Evolutionary conservation across 2,329 filamentous ascomycete species (phyloP), one percentile per base, ranked within the genome.

Genomic region (Juglanconis juglandina): DNA sequence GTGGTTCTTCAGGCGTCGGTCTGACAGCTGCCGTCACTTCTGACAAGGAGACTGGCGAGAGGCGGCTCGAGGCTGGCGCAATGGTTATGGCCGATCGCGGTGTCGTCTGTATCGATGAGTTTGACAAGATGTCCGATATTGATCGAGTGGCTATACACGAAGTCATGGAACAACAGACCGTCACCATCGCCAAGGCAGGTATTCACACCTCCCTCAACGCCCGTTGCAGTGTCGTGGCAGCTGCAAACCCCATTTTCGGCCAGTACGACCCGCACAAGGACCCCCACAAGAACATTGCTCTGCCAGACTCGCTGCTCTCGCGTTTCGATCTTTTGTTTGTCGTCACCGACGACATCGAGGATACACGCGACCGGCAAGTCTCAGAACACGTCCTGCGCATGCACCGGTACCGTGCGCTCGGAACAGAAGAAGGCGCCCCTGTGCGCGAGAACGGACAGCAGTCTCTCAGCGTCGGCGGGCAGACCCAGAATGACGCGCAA

Each of bases 141-240:
- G 95, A 99, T 75, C 87, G 95, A 72, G 95, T 99, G 4, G 95
- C 95, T 51, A 99, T 99, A 68, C 95, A 99, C 84, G 95, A 99
- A 90, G 95, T 99, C 66, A 99, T 99, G 95, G 95, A 99, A 77
- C 95, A 99, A 78, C 95, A 99, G 77, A 99, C 95, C 0, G 95
- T 99, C 63, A 99, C 95, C 13, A 99, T 99, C 70, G 95, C 95
- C 56, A 99, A 99, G 78, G 95, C 95, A 1, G 95, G 95, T 66
- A 99, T 99, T 61, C 95, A 99, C 76, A 99, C 95, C 0, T 96
- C 93, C 3, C 81, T 99, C 62, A 99, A 99, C 71, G 95, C 95
- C 56, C 89, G 95, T 60, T 99, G 95, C 78, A 96, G 92, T 75
- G 95, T 99, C 63, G 86, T 99, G 68, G 95, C 95, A 47, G 95